These are phyloP conservation scores for Krasilnikovozyma curviuscula DNA, from an alignment of 768 basidiomycete species.

Conservation along the genomic window DNA sequence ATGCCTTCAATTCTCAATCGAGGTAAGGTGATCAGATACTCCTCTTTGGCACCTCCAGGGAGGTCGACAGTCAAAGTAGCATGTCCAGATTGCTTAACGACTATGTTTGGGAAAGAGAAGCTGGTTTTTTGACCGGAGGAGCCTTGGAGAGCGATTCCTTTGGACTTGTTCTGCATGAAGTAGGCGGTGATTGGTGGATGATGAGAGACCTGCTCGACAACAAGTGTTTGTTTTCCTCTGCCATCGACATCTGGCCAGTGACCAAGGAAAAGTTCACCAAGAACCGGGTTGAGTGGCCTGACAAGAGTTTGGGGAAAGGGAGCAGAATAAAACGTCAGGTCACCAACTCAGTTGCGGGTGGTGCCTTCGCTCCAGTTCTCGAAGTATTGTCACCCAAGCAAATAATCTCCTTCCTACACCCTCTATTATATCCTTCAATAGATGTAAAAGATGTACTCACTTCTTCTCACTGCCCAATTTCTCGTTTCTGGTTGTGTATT, in stretches of 20 bases:
- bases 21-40: conserved; percentile 75
- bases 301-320: too few species aligned
- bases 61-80: conserved; percentile 55
- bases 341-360: too few species aligned
- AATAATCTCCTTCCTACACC: too few species aligned
- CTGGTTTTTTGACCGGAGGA: conserved; percentile 76
- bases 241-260: conserved; percentile 56
- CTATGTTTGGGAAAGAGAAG: conserved; percentile 47
- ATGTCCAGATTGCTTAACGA: conserved; percentile 88
- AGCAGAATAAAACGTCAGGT: too few species aligned
- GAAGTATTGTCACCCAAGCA: too few species aligned
- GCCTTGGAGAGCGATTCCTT: conserved; percentile 57
- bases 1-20: conserved; percentile 73
- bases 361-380: too few species aligned
- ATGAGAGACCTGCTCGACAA: conserved; percentile 78
- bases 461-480: conserved; percentile 96
- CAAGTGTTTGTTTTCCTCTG: conserved; percentile 60
- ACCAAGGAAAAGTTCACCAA: conserved; percentile 77
- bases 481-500: conserved; percentile 75
- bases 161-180: conserved; percentile 58
- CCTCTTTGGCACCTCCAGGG: conserved; percentile 39
- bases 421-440: too few species aligned
- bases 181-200: conserved; percentile 38
- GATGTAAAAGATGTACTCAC: conserved; percentile 25
- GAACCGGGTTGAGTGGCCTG: conserved; percentile 86